Evolutionary conservation across 208 protist species (phyloP).

Genomic region (Wallacemonas sp.): DNA sequence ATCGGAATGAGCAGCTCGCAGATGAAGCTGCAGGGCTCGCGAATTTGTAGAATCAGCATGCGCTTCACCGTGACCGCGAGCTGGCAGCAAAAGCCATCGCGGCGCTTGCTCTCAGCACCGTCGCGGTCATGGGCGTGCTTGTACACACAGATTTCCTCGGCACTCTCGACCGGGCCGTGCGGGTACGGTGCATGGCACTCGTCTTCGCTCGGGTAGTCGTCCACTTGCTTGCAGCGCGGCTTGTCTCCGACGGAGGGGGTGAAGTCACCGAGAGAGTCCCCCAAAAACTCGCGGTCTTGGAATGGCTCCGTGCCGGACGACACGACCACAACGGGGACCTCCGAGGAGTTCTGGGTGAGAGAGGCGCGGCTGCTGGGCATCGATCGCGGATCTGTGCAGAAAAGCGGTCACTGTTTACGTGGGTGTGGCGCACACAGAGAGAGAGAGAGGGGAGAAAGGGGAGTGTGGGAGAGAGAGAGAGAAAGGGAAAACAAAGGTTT

Average conservation of each 20-base stretch:
- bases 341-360: neutral
- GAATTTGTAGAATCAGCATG: conserved; percentile 43
- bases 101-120: neutral
- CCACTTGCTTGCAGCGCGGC: neutral
- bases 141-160: conserved; percentile 19
- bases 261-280: conserved; percentile 6
- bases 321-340: neutral
- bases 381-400: neutral
- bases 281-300: neutral
- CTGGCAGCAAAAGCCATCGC: conserved; percentile 52
- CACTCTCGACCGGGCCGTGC: neutral
- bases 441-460: neutral
- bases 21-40: conserved; percentile 31
- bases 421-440: no score
- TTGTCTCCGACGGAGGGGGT: conserved; percentile 1
- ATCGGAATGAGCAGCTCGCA: conserved; percentile 74
- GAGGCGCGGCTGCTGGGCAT: neutral
- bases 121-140: conserved; percentile 1
- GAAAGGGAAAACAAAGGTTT: neutral
- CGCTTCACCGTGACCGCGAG: conserved; percentile 49
- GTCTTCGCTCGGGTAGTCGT: neutral
- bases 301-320: conserved; percentile 12
- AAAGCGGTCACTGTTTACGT: no score
- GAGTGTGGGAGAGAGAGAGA: neutral
- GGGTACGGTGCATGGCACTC: conserved; percentile 2